Conservation (phyloP, 1,284 basidiomycete genomes). For the Chondrostereum purpureum region DNA sequence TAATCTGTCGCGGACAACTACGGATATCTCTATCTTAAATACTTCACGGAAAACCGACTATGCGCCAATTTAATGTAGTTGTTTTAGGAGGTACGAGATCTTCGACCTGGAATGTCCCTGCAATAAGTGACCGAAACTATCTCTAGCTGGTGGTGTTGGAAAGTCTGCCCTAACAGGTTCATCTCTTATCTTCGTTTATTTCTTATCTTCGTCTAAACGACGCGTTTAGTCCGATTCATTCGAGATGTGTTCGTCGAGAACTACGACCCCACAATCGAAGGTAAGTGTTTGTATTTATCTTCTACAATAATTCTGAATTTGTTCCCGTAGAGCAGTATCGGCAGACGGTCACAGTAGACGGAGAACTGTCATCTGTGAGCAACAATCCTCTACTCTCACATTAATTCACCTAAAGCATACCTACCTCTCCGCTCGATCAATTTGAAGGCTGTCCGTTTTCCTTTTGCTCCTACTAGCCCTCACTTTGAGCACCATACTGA, state of each 20-base stretch:
- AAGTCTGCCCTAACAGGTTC: constrained; percentile 68
- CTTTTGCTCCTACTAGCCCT: constrained; percentile 13
- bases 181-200: neutral
- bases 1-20: too few relatives aligned
- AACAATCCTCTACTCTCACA: constrained; percentile 13
- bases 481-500: constrained; percentile 9
- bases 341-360: constrained; percentile 55
- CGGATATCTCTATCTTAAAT: too few relatives aligned
- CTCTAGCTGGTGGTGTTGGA: constrained; percentile 79
- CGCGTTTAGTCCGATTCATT: constrained; percentile 58
- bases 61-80: constrained; percentile 68
- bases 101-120: too few relatives aligned
- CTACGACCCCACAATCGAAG: constrained; percentile 82
- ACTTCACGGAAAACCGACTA: too few relatives aligned
- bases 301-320: neutral
- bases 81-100: constrained; percentile 65
- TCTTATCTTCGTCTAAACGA: constrained; percentile 2
- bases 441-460: constrained; percentile 3
- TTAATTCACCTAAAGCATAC: constrained; percentile 1
- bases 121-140: too few relatives aligned
- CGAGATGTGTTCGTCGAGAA: constrained; percentile 67
- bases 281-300: constrained; percentile 26
- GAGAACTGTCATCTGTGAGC: constrained; percentile 46
- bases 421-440: constrained; percentile 6
- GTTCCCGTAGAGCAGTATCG: constrained; percentile 54